Evolutionary conservation across 2,329 filamentous ascomycete species (phyloP), one percentile per base, ranked within the genome.

Genomic region (Bipolaris zeicola): DNA sequence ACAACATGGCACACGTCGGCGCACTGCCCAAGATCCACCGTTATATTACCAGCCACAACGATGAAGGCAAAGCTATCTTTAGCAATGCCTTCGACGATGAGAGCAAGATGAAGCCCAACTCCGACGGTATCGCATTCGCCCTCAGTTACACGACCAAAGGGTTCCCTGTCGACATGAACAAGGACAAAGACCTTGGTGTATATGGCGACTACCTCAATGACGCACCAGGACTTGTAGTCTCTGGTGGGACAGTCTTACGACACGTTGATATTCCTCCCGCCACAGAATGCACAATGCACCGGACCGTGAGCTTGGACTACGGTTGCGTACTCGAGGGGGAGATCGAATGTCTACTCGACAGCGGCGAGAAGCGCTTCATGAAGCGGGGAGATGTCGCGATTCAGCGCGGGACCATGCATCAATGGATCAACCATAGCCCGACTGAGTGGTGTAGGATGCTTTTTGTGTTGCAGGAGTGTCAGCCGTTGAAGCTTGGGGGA

Each of bases 181-280:
- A 72, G 20, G 76, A 81, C 55, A 65, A 75, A 50, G 83, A 86
- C 65, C 70, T 85, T 14, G 62, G 69, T 7, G 71, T 75, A 7
- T 84, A 85, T 68, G 69, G 77, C 28, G 60, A 66, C 36, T 80
- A 79, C 58, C 72, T 83, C 38, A 62, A 73, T 11, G 66, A 75
- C 39, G 76, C 80, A 1, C 81, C 83, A 0, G 83, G 83, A 1
- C 75, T 86, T 3, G 77, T 79, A 16, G 73, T 83, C 37, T 76
- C 79, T 1, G 73, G 72, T 28, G 81, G 81, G 8, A 81, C 81
- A 4, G 80, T 82, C 13, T 73, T 81, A 38, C 76, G 79, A 41
- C 71, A 76, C 45, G 76, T 78, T 39, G 76, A 78, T 50, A 74
- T 77, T 45, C 66, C 65, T 13, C 76, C 76, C 0, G 58, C 61